phyloP scores from a whole-genome alignment of 495 filamentous ascomycete genomes.

The Penicillium tannophilum region DNA sequence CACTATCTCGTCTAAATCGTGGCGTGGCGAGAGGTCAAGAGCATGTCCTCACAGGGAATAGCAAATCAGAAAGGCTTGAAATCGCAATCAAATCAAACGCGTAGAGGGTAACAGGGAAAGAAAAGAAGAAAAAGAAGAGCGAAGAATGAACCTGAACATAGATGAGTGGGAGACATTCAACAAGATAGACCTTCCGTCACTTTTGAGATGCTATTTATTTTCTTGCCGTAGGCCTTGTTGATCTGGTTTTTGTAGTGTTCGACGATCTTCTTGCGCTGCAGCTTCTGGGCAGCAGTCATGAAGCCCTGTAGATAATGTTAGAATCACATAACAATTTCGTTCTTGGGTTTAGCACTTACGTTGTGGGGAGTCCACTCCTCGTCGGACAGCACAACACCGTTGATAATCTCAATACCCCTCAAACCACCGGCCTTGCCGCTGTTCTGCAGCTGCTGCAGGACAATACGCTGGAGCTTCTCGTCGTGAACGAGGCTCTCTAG shows the following conservation, averaged over 20 bases:
- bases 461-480: slow-evolving; percentile 73
- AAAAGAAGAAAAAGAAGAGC: slow-evolving; percentile 11
- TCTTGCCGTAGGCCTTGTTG: slow-evolving; percentile 52
- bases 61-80: slow-evolving; percentile 19
- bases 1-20: slow-evolving; percentile 28
- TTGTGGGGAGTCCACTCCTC: slow-evolving; percentile 98
- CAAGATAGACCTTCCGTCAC: not conserved
- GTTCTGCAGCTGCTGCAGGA: slow-evolving; percentile 81
- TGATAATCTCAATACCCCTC: slow-evolving; percentile 85
- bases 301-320: slow-evolving; percentile 39
- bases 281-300: slow-evolving; percentile 58
- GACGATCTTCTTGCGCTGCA: slow-evolving; percentile 58
- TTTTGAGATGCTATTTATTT: slow-evolving; percentile 29
- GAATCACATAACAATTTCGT: not conserved
- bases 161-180: not conserved
- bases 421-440: slow-evolving; percentile 77
- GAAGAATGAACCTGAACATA: slow-evolving; percentile 1
- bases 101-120: slow-evolving; percentile 25
- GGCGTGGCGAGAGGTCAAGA: slow-evolving; percentile 2
- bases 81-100: slow-evolving; percentile 19
- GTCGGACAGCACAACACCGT: slow-evolving; percentile 87
- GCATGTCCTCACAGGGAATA: slow-evolving; percentile 12
- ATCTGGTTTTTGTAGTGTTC: slow-evolving; percentile 48
- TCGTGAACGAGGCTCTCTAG: slow-evolving; percentile 82
- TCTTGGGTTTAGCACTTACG: slow-evolving; percentile 56